A percentile compares a stretch with the other conserved stretches of the same genome.
These are phyloP conservation scores for Oryza glaberrima DNA, from an alignment of 176 grass and related monocot genomes.

Conservation along the genomic window DNA sequence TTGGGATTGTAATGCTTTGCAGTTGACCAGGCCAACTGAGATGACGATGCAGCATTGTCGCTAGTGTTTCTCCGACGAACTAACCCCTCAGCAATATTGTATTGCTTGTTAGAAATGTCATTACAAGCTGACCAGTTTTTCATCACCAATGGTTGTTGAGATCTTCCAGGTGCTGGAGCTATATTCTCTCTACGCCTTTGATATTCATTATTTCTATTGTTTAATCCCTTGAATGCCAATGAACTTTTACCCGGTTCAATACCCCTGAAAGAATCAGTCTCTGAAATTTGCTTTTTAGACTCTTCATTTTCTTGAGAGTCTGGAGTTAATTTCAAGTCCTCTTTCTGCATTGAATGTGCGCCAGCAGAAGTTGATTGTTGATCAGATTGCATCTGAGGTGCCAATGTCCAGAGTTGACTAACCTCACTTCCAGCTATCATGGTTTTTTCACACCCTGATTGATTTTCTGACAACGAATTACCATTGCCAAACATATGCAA, in stretches of 20 bases:
- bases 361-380: constrained; percentile 51
- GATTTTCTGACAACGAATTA: constrained; percentile 48
- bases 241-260: constrained; percentile 44
- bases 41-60: constrained; percentile 60
- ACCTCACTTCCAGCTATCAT: constrained; percentile 41
- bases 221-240: constrained; percentile 36
- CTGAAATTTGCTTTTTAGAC: constrained; percentile 65
- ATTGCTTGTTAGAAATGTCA: constrained; percentile 72
- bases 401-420: constrained; percentile 43
- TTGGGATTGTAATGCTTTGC: constrained; percentile 60
- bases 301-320: constrained; percentile 55
- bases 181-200: constrained; percentile 76
- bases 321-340: constrained; percentile 41
- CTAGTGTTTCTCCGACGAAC: constrained; percentile 52
- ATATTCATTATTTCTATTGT: constrained; percentile 55
- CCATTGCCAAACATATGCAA: constrained; percentile 34
- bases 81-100: constrained; percentile 51
- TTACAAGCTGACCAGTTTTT: constrained; percentile 92
- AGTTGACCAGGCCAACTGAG: constrained; percentile 58
- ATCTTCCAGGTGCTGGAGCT: constrained; percentile 58
- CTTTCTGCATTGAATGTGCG: constrained; percentile 61
- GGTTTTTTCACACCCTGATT: constrained; percentile 42
- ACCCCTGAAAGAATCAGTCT: constrained; percentile 64
- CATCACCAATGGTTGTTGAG: constrained; percentile 75
- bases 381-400: constrained; percentile 48